Percentiles rank a stretch among this genome's conserved stretches.
Conservation (phyloP, 1,284 basidiomycete genomes). For the Pterulicium gracile region DNA sequence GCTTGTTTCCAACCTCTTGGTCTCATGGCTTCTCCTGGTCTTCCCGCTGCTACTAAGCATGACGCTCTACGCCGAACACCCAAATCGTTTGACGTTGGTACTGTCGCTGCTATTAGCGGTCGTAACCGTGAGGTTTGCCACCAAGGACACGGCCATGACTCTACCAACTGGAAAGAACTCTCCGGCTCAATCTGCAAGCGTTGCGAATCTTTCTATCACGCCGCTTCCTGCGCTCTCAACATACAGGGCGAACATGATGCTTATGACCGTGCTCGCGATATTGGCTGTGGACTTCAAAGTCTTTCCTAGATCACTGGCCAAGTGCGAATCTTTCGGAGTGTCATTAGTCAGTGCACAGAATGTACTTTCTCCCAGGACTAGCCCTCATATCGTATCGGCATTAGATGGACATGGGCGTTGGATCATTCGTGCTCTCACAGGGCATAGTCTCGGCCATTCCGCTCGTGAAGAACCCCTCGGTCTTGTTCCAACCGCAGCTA, state of each 20-base stretch:
- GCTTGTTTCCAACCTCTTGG: constrained; percentile 25
- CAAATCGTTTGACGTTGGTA: constrained; percentile 39
- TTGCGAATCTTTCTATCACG: constrained; percentile 16
- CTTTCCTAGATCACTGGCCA: constrained; percentile 83
- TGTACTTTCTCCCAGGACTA: not conserved
- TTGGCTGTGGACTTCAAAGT: constrained; percentile 93
- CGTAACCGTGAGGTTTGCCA: constrained; percentile 30
- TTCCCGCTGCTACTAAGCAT: constrained; percentile 73
- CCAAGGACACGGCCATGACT: constrained; percentile 32
- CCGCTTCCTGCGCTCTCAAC: constrained; percentile 70
- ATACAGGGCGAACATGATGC: constrained; percentile 92
- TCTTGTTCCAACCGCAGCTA: constrained; percentile 36
- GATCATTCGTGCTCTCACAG: constrained; percentile 92
- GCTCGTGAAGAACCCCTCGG: constrained; percentile 47
- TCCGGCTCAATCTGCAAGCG: constrained; percentile 8
- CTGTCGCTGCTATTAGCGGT: constrained; percentile 33
- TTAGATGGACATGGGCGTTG: constrained; percentile 97
- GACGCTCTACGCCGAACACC: constrained; percentile 59
- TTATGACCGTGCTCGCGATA: constrained; percentile 86
- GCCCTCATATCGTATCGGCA: constrained; percentile 1
- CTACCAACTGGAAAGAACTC: constrained; percentile 19
- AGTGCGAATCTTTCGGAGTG: constrained; percentile 92
- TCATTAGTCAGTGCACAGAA: constrained; percentile 55
- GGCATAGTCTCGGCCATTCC: constrained; percentile 83
- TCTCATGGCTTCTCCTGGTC: constrained; percentile 60